A percentile compares a stretch with the other conserved stretches of the same genome.
Evolutionary conservation across 345 rosid species (phyloP).

Genomic region (Pugionium cornutum): DNA sequence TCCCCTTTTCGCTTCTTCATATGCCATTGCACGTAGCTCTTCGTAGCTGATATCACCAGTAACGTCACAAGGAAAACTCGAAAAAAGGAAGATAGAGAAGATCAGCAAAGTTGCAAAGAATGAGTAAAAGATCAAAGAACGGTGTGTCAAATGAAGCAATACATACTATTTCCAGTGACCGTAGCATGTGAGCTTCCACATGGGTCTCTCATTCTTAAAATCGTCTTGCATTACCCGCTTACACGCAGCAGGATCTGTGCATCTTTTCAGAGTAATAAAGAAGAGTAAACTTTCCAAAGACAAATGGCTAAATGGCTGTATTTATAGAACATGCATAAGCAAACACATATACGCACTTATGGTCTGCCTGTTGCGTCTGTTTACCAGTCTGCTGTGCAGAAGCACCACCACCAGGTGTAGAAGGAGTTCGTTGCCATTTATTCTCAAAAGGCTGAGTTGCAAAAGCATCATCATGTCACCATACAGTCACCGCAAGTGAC

Average conservation of each 20-base stretch:
- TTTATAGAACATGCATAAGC: conserved; percentile 13
- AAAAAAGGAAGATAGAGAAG: conserved; percentile 15
- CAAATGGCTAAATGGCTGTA: conserved; percentile 12
- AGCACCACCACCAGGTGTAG: conserved; percentile 45
- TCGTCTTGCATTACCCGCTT: conserved; percentile 65
- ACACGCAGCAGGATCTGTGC: conserved; percentile 85
- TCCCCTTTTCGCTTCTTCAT: conserved; percentile 75
- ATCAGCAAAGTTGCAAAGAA: conserved; percentile 15
- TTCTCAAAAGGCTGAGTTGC: conserved; percentile 66
- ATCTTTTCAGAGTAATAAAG: conserved; percentile 45
- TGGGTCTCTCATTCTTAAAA: conserved; percentile 74
- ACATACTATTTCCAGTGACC: conserved; percentile 75
- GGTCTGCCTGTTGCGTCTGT: conserved; percentile 58
- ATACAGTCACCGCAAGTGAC: conserved; percentile 4
- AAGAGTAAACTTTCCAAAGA: conserved; percentile 4
- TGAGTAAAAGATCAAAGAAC: conserved; percentile 13
- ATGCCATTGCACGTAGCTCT: conserved; percentile 78
- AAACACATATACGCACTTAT: conserved; percentile 49
- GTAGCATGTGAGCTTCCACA: conserved; percentile 94
- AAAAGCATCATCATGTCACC: conserved; percentile 23
- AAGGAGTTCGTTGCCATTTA: conserved; percentile 63
- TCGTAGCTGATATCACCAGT: conserved; percentile 74
- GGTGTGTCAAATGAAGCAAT: conserved; percentile 17
- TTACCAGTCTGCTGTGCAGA: conserved; percentile 51
- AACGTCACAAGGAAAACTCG: conserved; percentile 75